These are phyloP conservation scores for Suillus subaureus DNA, from an alignment of 768 basidiomycete genomes.

Conservation along the genomic window DNA sequence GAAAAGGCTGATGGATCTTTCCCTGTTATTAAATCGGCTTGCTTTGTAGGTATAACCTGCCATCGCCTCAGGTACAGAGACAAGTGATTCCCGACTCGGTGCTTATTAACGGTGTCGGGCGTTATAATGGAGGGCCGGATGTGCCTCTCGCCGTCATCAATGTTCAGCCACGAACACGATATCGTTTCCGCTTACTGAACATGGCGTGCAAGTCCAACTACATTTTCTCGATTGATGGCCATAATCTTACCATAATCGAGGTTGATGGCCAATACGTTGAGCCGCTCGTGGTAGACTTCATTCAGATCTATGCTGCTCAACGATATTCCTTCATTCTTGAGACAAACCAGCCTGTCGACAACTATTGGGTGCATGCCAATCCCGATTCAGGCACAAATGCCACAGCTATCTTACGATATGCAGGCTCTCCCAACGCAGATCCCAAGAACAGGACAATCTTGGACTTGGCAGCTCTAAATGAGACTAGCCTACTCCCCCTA, in stretches of 20 bases:
- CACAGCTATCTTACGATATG: constrained; percentile 45
- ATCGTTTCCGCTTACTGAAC: constrained; percentile 40
- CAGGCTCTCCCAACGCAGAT: constrained; percentile 38
- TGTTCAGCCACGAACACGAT: constrained; percentile 36
- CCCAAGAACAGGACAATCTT: constrained; percentile 26
- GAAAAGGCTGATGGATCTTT: not conserved
- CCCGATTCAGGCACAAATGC: constrained; percentile 42
- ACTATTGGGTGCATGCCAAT: constrained; percentile 46
- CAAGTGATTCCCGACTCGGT: not conserved
- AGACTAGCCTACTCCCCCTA: not conserved
- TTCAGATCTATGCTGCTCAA: constrained; percentile 52
- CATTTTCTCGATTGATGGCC: constrained; percentile 47
- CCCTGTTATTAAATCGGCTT: not conserved
- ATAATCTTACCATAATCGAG: constrained; percentile 50
- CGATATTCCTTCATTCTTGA: constrained; percentile 51
- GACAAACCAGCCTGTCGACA: constrained; percentile 38
- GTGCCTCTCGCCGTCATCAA: constrained; percentile 38
- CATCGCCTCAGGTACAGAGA: not conserved
- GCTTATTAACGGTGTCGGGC: constrained; percentile 43
- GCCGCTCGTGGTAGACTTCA: constrained; percentile 41
- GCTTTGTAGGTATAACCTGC: not conserved
- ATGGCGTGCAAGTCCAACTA: constrained; percentile 48
- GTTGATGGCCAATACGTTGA: constrained; percentile 42
- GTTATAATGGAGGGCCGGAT: constrained; percentile 36
- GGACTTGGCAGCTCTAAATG: not conserved